Percentiles rank a stretch among this genome's conserved stretches.
These are phyloP conservation scores for Collariella sp. DNA, from an alignment of 495 filamentous ascomycete species.

Conservation along the genomic window DNA sequence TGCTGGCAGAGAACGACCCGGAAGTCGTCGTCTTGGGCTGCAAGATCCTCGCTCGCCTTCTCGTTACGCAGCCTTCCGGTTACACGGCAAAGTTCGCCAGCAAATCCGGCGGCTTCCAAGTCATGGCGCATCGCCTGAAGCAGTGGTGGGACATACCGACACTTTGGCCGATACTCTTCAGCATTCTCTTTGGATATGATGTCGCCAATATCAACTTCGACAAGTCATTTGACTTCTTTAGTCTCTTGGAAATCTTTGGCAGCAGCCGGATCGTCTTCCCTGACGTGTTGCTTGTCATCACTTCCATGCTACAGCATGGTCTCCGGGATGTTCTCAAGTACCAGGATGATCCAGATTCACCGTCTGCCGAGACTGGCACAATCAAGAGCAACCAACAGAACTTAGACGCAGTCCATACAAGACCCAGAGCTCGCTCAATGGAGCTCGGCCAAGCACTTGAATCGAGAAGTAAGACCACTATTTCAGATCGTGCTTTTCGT, in stretches of 20 bases:
- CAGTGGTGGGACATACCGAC: constrained; percentile 82
- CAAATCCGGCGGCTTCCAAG: constrained; percentile 76
- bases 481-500: background rate
- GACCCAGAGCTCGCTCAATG: constrained; percentile 40
- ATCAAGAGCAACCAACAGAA: constrained; percentile 11
- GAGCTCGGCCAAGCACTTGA: constrained; percentile 43
- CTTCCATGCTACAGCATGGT: constrained; percentile 80
- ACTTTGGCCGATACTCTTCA: constrained; percentile 84
- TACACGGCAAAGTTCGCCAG: constrained; percentile 80
- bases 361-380: constrained; percentile 23
- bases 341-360: constrained; percentile 50
- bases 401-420: constrained; percentile 22
- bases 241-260: constrained; percentile 63
- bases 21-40: constrained; percentile 72
- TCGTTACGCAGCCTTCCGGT: constrained; percentile 65
- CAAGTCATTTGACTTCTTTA: constrained; percentile 61
- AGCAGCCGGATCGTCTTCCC: constrained; percentile 60
- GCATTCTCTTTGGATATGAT: constrained; percentile 78
- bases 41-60: constrained; percentile 78
- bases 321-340: constrained; percentile 57
- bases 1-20: constrained; percentile 78
- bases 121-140: constrained; percentile 72
- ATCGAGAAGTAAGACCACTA: constrained; percentile 35
- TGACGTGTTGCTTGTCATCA: constrained; percentile 71
- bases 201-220: constrained; percentile 66